Conservation (phyloP, 2,329 filamentous ascomycete species). For the Fusarium domesticum region DNA sequence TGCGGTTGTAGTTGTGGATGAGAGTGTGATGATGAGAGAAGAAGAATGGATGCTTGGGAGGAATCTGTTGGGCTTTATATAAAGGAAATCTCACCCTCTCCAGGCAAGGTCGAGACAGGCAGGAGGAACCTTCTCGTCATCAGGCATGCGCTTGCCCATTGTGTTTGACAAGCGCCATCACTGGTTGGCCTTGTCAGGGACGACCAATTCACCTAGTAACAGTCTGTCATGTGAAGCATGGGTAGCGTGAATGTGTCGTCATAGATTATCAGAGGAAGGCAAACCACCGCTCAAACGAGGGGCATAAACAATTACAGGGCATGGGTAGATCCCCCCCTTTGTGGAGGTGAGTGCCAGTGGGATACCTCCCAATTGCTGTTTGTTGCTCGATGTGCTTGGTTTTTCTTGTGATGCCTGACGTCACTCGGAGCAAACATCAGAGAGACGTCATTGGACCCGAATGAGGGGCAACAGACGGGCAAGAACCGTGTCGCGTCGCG, state of each 20-base stretch:
- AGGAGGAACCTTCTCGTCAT: constrained; percentile 9
- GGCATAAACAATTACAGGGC: too few relatives aligned
- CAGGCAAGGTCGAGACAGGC: not conserved
- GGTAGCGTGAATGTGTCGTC: constrained; percentile 14
- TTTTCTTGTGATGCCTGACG: too few relatives aligned
- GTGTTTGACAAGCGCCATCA: constrained; percentile 5
- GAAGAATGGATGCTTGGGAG: not conserved
- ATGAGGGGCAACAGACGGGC: constrained; percentile 1
- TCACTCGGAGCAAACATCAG: constrained; percentile 12
- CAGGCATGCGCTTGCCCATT: constrained; percentile 4
- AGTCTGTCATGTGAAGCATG: constrained; percentile 18
- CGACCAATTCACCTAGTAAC: constrained; percentile 1
- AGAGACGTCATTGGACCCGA: constrained; percentile 16
- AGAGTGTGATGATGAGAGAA: constrained; percentile 9
- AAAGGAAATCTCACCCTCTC: constrained; percentile 5
- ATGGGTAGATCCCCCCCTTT: too few relatives aligned
- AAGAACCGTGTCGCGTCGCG: constrained; percentile 16
- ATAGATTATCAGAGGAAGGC: constrained; percentile 13
- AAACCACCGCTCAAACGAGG: not conserved
- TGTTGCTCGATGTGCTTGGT: constrained; percentile 12
- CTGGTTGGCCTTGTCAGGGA: constrained; percentile 4
- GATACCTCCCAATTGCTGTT: constrained; percentile 2
- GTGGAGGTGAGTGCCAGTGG: too few relatives aligned
- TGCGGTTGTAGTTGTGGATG: constrained; percentile 7
- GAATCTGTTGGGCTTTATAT: constrained; percentile 20